Conservation (phyloP, 768 basidiomycete genomes). For the Mycena alexandri region DNA sequence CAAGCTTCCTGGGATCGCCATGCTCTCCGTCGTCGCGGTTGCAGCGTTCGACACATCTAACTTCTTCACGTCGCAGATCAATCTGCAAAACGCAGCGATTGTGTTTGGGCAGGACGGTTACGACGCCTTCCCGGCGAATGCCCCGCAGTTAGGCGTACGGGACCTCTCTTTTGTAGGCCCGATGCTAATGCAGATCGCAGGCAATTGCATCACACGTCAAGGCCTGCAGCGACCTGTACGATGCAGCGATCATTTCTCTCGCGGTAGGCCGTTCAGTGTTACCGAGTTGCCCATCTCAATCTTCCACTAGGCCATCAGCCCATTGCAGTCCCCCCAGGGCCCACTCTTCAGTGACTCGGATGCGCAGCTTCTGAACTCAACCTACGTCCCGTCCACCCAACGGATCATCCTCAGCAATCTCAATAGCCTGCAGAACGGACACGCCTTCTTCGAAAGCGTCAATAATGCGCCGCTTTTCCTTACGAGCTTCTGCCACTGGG, state of each 20-base stretch:
- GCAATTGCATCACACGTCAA: slow-evolving; percentile 19
- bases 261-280: slow-evolving; percentile 14
- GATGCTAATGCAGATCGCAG: slow-evolving; percentile 5
- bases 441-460: slow-evolving; percentile 21
- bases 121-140: slow-evolving; percentile 9
- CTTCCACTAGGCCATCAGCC: slow-evolving; percentile 13
- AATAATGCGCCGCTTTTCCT: slow-evolving; percentile 15
- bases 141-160: slow-evolving; percentile 13
- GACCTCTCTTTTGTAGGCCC: slow-evolving; percentile 1
- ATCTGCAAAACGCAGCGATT: slow-evolving; percentile 13
- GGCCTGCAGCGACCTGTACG: slow-evolving; percentile 20
- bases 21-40: slow-evolving; percentile 11
- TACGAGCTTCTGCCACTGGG: slow-evolving; percentile 23
- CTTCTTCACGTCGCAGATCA: slow-evolving; percentile 17
- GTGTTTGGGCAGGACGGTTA: slow-evolving; percentile 9
- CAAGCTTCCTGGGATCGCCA: slow-evolving; percentile 8
- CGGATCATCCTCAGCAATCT: slow-evolving; percentile 5
- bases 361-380: slow-evolving; percentile 14
- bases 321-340: slow-evolving; percentile 8
- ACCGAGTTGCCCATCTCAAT: neutral
- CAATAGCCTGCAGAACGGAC: slow-evolving; percentile 12
- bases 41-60: slow-evolving; percentile 21
- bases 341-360: slow-evolving; percentile 21
- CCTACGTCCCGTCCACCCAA: slow-evolving; percentile 10
- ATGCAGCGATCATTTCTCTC: slow-evolving; percentile 11